phyloP scores from a whole-genome alignment of 1,284 basidiomycete species.

The Chondrostereum purpureum region DNA sequence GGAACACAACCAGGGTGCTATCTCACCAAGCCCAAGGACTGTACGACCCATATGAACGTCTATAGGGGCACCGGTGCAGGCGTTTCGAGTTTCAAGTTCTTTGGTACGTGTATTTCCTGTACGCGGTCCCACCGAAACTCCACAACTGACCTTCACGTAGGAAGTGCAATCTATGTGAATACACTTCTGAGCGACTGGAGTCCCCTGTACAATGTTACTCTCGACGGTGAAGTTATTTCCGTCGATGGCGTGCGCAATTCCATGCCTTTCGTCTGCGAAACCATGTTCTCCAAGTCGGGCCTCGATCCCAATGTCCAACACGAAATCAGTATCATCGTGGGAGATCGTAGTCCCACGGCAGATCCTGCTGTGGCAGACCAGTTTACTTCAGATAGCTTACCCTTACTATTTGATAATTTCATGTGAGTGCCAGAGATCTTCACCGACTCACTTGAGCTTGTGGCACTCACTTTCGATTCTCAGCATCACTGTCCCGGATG shows the following conservation, averaged over 20 bases:
- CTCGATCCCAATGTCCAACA: neutral
- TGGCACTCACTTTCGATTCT: neutral
- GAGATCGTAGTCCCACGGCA: neutral
- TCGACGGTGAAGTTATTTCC: neutral
- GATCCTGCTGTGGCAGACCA: neutral
- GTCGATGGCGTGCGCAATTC: neutral
- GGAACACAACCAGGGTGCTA: neutral
- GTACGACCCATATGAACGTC: neutral
- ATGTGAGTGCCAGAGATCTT: neutral
- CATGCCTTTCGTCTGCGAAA: neutral
- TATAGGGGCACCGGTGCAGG: neutral
- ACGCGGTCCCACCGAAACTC: too few species aligned
- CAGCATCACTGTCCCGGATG: neutral
- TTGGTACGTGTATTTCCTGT: neutral
- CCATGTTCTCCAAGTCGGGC: neutral
- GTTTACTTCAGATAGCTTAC: neutral
- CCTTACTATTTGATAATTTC: neutral
- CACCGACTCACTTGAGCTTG: neutral
- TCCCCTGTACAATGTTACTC: neutral
- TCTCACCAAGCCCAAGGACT: neutral
- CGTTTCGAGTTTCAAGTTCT: neutral
- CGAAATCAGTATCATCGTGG: neutral
- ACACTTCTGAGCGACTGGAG: neutral
- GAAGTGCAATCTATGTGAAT: neutral
- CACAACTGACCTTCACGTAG: too few species aligned